Evolutionary conservation across 139 green algal genomes (phyloP), one percentile per base, ranked within the genome.

Genomic region (Protoeuglena noctilucae): DNA sequence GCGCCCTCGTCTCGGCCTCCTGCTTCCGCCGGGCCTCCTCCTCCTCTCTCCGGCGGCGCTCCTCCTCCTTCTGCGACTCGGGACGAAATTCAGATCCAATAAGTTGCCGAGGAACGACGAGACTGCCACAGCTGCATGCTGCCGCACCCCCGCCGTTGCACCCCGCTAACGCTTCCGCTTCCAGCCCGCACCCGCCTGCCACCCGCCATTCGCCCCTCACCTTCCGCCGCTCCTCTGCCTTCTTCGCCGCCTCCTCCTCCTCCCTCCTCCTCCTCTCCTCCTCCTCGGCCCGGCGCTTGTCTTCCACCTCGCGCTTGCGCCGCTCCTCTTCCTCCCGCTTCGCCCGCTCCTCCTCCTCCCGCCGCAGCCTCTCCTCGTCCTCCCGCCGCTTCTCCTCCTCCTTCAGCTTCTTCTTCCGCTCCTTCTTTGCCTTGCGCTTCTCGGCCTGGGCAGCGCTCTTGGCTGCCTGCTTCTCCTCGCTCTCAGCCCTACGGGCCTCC

Each of bases 391-490:
- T 58, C 31, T 31, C n/a, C 28, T 71, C 53, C 26, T 79, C 70
- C 46, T 69, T 39, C 26, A 6, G n/a, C 50, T 25, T 34, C 26
- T 12, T 40, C 53, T 26, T 22, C 34, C 59, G 72, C 61, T 86
- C 74, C 66, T 86, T 69, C 58, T 72, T 68, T 28, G 57, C 52
- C 48, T 60, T 56, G 17, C 31, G 16, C 51, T 57, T 46, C 4
- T 49, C 54, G n/a, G 58, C 63, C 47, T 56, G 57, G 28, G 28
- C 22, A 9, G 26, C 21, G 22, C 34, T 89, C 55, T 88, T 88
- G 40, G 70, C 74, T 19, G 73, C 73, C 56, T 75, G 75, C 60
- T 84, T 75, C 56, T 71, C 72, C 2, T 87, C 75, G 2, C 69
- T 68, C 59, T 76, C 69, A 22, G 79, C 75, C 45, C 62, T 41